Percentiles rank a stretch among this genome's conserved stretches.
Evolutionary conservation across 2,329 filamentous ascomycete genomes (phyloP).

Genomic region (Cadophora sp.): DNA sequence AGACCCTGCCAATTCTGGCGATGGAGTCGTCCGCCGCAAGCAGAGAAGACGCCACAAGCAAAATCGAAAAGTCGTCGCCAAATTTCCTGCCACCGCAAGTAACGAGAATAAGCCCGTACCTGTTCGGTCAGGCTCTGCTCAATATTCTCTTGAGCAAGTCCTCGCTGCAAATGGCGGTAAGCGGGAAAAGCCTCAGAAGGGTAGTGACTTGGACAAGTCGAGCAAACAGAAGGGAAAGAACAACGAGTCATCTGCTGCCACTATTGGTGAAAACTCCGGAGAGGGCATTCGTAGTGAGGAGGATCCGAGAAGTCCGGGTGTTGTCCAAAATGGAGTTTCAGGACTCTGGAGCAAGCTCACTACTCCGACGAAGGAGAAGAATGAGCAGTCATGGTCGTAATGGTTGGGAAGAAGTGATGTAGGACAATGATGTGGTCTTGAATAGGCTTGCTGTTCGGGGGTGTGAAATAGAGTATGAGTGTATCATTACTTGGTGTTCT

Average conservation of each 20-base stretch:
- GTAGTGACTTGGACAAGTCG: constrained; percentile 4
- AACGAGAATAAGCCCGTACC: not conserved
- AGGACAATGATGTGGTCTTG: not conserved
- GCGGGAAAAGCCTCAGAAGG: constrained; percentile 4
- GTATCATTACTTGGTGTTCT: not conserved
- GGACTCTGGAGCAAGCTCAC: constrained; percentile 16
- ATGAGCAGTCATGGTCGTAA: constrained; percentile 2
- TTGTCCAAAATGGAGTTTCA: not conserved
- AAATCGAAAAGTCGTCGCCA: not conserved
- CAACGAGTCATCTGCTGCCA: constrained; percentile 4
- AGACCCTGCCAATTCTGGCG: constrained; percentile 1
- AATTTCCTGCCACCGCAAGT: constrained; percentile 2
- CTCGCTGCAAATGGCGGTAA: constrained; percentile 18
- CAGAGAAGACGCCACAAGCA: constrained; percentile 19
- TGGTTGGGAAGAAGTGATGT: not conserved
- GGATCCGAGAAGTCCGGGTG: constrained; percentile 10
- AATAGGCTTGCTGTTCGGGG: not conserved
- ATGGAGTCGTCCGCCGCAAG: constrained; percentile 9
- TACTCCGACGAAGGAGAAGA: constrained; percentile 7
- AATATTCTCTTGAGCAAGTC: constrained; percentile 14
- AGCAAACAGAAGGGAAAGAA: constrained; percentile 11
- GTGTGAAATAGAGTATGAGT: too few relatives aligned
- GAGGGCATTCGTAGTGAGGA: constrained; percentile 16
- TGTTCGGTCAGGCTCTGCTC: constrained; percentile 8
- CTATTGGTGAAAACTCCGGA: not conserved